These are phyloP conservation scores for Phytophthora fragariaefolia DNA, from an alignment of 352 stramenopile genomes.

Conservation along the genomic window DNA sequence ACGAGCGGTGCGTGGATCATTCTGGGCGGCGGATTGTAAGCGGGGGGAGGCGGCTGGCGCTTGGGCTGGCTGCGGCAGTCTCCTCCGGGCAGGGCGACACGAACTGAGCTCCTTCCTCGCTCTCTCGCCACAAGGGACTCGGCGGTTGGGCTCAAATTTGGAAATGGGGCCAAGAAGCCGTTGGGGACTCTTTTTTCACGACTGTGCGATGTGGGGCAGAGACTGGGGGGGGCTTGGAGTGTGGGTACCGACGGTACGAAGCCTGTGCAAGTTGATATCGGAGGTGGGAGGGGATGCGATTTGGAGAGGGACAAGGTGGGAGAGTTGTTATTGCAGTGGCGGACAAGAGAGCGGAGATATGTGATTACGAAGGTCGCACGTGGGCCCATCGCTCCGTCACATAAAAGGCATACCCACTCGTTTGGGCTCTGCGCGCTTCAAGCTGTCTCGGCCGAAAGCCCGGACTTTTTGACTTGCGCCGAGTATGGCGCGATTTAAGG, in stretches of 20 bases:
- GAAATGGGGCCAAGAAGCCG: constrained; percentile 12
- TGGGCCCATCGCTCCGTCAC: constrained; percentile 39
- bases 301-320: neutral
- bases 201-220: constrained; percentile 4
- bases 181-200: constrained; percentile 2
- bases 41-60: constrained; percentile 18
- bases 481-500: constrained; percentile 23
- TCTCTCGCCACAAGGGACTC: neutral
- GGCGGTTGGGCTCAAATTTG: constrained; percentile 25
- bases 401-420: constrained; percentile 26
- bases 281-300: neutral
- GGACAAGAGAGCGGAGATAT: neutral
- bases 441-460: constrained; percentile 19
- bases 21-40: neutral
- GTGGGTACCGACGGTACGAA: constrained; percentile 25
- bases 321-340: neutral
- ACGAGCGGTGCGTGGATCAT: constrained; percentile 38
- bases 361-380: neutral
- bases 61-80: constrained; percentile 14
- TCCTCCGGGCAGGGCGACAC: constrained; percentile 15
- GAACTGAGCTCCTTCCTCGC: neutral
- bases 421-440: constrained; percentile 27
- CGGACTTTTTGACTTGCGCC: constrained; percentile 10
- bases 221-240: neutral
- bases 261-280: neutral